These are phyloP conservation scores for Cyathus striatus DNA, from an alignment of 768 basidiomycete genomes.

Conservation along the genomic window DNA sequence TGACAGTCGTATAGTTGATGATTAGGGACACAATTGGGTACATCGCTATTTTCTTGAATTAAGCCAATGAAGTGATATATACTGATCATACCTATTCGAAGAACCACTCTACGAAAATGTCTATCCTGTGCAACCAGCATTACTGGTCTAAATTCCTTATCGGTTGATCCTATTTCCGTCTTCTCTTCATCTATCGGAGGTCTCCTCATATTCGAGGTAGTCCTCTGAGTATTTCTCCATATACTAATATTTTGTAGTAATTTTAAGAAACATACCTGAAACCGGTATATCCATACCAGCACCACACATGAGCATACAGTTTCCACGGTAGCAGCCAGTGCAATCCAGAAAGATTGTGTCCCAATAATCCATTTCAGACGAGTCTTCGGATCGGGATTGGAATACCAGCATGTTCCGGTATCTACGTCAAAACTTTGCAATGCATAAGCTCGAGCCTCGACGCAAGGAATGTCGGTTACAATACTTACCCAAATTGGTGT, in stretches of 20 bases:
- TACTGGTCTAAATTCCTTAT: neutral
- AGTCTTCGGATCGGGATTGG: conserved; percentile 6
- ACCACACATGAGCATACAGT: conserved; percentile 11
- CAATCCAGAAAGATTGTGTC: conserved; percentile 18
- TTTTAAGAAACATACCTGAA: conserved; percentile 8
- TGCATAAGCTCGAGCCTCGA: too few relatives aligned
- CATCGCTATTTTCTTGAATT: conserved; percentile 4
- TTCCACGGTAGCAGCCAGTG: conserved; percentile 13
- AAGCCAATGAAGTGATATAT: neutral
- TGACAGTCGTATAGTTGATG: conserved; percentile 13
- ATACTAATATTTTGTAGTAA: neutral
- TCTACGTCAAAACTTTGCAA: conserved; percentile 13
- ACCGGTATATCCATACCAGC: conserved; percentile 12
- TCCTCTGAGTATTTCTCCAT: neutral
- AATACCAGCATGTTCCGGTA: conserved; percentile 16
- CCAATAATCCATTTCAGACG: conserved; percentile 17
- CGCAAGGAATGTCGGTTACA: neutral
- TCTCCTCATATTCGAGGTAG: neutral
- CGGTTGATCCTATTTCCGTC: neutral
- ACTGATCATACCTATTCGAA: conserved; percentile 10
- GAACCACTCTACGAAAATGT: conserved; percentile 6
- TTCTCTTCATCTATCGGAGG: neutral
- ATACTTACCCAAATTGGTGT: conserved; percentile 16
- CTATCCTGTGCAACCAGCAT: conserved; percentile 2
- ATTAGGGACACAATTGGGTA: conserved; percentile 17